Evolutionary conservation across 73 alveolate species (phyloP).

Genomic region (Stentor roeselii): DNA sequence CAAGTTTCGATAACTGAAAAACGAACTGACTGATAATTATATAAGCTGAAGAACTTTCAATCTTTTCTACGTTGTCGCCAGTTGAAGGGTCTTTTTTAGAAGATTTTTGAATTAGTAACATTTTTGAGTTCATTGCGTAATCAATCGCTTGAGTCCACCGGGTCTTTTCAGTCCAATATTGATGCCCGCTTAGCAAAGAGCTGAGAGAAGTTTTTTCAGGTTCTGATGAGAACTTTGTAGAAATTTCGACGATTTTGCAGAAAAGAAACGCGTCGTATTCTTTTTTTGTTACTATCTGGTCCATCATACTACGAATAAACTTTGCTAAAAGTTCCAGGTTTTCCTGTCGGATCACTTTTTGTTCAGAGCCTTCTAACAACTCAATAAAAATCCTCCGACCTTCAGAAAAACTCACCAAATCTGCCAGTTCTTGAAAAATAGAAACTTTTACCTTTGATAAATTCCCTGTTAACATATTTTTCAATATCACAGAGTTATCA

Average conservation of each 20-base stretch:
- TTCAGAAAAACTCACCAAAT: background rate
- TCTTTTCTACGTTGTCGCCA: background rate
- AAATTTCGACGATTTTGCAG: background rate
- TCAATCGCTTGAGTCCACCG: slow-evolving; percentile 20
- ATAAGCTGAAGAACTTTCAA: background rate
- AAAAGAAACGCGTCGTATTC: background rate
- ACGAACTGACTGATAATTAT: background rate
- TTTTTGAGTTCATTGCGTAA: background rate
- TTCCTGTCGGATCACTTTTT: background rate
- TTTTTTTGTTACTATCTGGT: background rate
- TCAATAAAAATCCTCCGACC: background rate
- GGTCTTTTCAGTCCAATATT: background rate
- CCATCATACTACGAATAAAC: background rate
- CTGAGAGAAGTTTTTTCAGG: background rate
- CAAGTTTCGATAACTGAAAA: background rate
- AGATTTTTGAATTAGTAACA: no score
- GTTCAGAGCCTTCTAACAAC: no score
- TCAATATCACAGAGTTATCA: background rate
- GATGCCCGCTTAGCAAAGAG: background rate
- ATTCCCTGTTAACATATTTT: no score
- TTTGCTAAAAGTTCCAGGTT: background rate
- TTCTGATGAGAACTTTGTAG: background rate
- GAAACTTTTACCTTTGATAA: background rate
- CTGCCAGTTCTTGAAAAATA: background rate
- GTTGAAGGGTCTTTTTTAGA: background rate